phyloP scores from a whole-genome alignment of 2,329 filamentous ascomycete genomes.

The Aspergillus unguis region DNA sequence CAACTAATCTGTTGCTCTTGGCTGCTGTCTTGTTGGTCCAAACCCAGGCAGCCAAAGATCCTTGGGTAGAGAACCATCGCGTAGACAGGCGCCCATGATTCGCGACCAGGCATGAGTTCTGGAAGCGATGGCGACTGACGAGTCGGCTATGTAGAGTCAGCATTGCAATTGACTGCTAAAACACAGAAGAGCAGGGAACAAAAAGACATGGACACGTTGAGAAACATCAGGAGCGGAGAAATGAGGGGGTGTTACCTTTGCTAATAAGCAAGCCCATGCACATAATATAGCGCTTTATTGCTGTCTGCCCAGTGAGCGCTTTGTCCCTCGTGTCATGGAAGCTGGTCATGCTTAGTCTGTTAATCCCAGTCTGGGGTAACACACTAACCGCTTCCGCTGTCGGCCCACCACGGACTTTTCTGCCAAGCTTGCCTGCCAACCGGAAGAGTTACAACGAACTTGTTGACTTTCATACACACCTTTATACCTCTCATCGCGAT shows the following conservation, averaged over 20 bases:
- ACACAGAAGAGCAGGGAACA: neutral
- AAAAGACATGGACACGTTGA: neutral
- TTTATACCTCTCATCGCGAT: conserved; percentile 6
- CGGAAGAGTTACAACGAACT: no score
- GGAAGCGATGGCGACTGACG: conserved; percentile 13
- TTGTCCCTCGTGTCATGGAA: neutral
- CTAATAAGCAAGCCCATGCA: neutral
- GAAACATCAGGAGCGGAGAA: neutral
- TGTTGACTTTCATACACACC: no score
- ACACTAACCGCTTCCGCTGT: no score
- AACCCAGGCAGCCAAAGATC: neutral
- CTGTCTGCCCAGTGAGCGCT: neutral
- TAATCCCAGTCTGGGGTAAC: no score
- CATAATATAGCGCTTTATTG: neutral
- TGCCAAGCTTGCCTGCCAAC: no score
- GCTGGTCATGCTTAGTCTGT: no score
- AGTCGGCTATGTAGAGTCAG: conserved; percentile 16
- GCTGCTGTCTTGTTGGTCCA: neutral
- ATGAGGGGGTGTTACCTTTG: conserved; percentile 1
- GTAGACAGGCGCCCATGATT: conserved; percentile 5
- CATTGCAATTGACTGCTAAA: conserved; percentile 14
- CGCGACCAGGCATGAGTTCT: conserved; percentile 6
- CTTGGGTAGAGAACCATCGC: neutral
- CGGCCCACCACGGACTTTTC: no score
- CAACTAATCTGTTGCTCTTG: neutral